phyloP scores from a whole-genome alignment of 305 asterid species.

The Plantago coronopus region DNA sequence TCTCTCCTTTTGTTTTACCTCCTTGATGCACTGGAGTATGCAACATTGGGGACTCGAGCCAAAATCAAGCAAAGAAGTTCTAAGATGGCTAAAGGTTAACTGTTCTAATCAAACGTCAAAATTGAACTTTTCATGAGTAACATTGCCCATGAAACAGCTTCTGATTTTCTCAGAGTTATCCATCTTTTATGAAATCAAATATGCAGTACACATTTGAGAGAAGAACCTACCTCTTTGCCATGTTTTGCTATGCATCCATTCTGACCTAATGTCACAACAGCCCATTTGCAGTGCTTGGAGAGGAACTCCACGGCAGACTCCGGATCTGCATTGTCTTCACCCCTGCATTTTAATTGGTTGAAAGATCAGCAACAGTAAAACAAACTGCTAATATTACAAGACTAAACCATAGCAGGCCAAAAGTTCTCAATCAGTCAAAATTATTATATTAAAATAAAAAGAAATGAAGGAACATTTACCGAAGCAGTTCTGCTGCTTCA shows the following conservation, averaged over 20 bases:
- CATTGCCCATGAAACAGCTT: too few relatives aligned
- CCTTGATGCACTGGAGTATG: too few relatives aligned
- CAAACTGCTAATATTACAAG: background rate
- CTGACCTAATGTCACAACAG: slow-evolving; percentile 82
- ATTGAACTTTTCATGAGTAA: too few relatives aligned
- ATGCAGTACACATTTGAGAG: background rate
- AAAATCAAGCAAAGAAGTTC: too few relatives aligned
- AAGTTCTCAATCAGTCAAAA: background rate
- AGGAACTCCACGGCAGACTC: slow-evolving; percentile 73
- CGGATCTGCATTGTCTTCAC: slow-evolving; percentile 47
- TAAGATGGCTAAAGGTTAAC: too few relatives aligned
- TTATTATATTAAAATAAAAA: background rate
- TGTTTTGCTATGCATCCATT: slow-evolving; percentile 90
- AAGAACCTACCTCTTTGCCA: slow-evolving; percentile 56
- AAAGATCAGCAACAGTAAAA: slow-evolving; percentile 11
- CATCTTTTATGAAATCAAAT: background rate
- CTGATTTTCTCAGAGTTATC: too few relatives aligned
- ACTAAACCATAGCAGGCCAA: slow-evolving; percentile 1
- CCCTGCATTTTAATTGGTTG: slow-evolving; percentile 37
- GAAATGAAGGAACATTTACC: slow-evolving; percentile 37
- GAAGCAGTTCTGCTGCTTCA: slow-evolving; percentile 83
- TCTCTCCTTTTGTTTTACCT: too few relatives aligned
- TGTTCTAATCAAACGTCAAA: too few relatives aligned
- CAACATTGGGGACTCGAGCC: too few relatives aligned
- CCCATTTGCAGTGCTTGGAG: slow-evolving; percentile 79